Evolutionary conservation across 257 asterid species (phyloP).

Genomic region (Lycium ferocissimum): DNA sequence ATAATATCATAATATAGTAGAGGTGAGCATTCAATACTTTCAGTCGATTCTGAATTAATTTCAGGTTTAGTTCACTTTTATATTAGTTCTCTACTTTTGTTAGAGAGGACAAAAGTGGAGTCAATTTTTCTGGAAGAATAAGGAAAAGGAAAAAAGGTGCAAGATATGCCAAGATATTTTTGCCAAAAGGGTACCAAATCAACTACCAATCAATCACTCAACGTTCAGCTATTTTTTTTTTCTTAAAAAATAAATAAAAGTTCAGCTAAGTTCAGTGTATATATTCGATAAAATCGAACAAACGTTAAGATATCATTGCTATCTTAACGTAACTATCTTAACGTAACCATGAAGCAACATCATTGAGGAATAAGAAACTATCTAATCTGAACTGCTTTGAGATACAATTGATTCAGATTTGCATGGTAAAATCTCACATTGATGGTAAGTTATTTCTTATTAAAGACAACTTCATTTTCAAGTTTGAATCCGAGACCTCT

Average conservation of each 20-base stretch:
- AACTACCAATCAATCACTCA: constrained; percentile 3
- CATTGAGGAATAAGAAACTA: constrained; percentile 1
- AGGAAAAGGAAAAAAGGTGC: neutral
- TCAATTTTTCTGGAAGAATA: neutral
- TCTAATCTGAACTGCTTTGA: neutral
- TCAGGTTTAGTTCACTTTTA: neutral
- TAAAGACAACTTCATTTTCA: neutral
- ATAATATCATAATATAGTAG: no score
- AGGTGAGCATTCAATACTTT: no score
- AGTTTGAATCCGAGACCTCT: neutral
- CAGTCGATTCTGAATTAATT: no score
- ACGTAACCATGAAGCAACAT: neutral
- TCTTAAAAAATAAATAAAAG: neutral
- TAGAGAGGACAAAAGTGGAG: neutral
- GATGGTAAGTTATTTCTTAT: neutral
- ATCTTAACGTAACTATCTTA: constrained; percentile 2
- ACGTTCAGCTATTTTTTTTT: neutral
- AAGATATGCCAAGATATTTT: constrained; percentile 24
- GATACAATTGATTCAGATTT: neutral
- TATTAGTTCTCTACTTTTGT: neutral
- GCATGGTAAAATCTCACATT: no score
- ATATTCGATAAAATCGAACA: constrained; percentile 14
- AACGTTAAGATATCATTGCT: no score
- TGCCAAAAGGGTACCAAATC: constrained; percentile 24
- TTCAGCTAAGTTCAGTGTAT: neutral